Evolutionary conservation across 306 rosid genomes (phyloP).

Genomic region (Erythrophleum fordii): DNA sequence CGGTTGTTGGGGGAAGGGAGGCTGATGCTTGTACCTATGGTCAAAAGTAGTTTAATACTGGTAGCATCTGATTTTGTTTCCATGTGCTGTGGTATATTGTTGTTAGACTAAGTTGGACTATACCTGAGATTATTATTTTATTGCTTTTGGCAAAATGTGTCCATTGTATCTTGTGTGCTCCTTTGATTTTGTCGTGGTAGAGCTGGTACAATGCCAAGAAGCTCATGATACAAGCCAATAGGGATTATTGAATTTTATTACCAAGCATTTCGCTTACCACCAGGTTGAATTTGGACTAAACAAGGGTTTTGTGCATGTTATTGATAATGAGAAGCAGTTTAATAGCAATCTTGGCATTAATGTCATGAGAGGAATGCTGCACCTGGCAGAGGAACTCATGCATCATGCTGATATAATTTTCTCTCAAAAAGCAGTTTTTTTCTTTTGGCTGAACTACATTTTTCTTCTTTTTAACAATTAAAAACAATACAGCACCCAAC

Average conservation of each 20-base stretch:
- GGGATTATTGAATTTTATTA: slow-evolving; percentile 78
- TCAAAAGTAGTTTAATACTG: not conserved
- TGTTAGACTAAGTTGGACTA: not conserved
- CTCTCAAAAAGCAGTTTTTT: too few species aligned
- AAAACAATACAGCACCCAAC: too few species aligned
- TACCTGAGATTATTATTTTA: slow-evolving; percentile 11
- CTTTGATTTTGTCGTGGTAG: not conserved
- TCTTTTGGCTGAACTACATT: too few species aligned
- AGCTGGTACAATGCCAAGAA: slow-evolving; percentile 83
- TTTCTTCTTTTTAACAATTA: too few species aligned
- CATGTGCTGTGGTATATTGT: not conserved
- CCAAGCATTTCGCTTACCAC: slow-evolving; percentile 73
- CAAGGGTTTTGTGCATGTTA: slow-evolving; percentile 85
- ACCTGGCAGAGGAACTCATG: slow-evolving; percentile 82
- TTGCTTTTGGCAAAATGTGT: slow-evolving; percentile 13
- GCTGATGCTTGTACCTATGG: not conserved
- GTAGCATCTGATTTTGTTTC: not conserved
- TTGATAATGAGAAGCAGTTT: slow-evolving; percentile 81
- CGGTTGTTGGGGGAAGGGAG: not conserved
- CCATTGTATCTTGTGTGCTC: not conserved
- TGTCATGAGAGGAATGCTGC: slow-evolving; percentile 81
- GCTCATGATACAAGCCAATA: slow-evolving; percentile 76
- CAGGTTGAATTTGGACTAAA: slow-evolving; percentile 85
- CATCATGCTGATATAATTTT: too few species aligned
- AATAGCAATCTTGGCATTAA: slow-evolving; percentile 74